Evolutionary conservation across 169 alveolate genomes (phyloP).

Genomic region (Cryptosporidium sp.): DNA sequence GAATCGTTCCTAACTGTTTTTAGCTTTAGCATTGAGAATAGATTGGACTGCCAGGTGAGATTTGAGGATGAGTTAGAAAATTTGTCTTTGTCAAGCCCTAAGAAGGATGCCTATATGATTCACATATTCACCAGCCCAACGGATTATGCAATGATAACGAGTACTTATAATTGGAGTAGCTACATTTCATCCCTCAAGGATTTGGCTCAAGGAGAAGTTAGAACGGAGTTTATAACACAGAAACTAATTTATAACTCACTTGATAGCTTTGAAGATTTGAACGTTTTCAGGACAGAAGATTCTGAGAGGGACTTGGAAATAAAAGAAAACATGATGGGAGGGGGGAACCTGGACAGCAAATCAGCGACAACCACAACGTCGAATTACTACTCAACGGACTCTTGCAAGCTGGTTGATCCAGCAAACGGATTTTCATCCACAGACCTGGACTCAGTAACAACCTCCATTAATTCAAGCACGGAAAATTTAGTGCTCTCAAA

Average conservation of each 20-base stretch:
- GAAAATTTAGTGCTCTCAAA: slow-evolving; percentile 16
- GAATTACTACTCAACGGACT: neutral
- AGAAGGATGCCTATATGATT: slow-evolving; percentile 19
- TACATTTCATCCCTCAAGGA: slow-evolving; percentile 12
- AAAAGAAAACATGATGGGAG: neutral
- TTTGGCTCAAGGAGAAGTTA: slow-evolving; percentile 18
- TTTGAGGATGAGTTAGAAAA: neutral
- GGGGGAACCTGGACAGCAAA: neutral
- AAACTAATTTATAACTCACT: slow-evolving; percentile 15
- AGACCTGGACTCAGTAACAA: slow-evolving; percentile 49
- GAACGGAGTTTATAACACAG: slow-evolving; percentile 10
- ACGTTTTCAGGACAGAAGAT: neutral
- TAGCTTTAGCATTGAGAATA: slow-evolving; percentile 18
- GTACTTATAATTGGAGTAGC: slow-evolving; percentile 25
- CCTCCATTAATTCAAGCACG: slow-evolving; percentile 58
- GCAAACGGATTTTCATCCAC: slow-evolving; percentile 58
- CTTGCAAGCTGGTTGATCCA: neutral
- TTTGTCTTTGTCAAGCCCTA: neutral
- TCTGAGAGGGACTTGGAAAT: slow-evolving; percentile 7
- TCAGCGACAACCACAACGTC: neutral
- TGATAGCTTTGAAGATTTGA: neutral
- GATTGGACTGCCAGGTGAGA: neutral
- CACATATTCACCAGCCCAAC: slow-evolving; percentile 31
- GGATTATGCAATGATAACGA: slow-evolving; percentile 49
- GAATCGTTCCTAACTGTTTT: slow-evolving; percentile 40